Evolutionary conservation across 352 stramenopile genomes (phyloP), one percentile per base, ranked within the genome.

Genomic region (Phytophthora europaea): DNA sequence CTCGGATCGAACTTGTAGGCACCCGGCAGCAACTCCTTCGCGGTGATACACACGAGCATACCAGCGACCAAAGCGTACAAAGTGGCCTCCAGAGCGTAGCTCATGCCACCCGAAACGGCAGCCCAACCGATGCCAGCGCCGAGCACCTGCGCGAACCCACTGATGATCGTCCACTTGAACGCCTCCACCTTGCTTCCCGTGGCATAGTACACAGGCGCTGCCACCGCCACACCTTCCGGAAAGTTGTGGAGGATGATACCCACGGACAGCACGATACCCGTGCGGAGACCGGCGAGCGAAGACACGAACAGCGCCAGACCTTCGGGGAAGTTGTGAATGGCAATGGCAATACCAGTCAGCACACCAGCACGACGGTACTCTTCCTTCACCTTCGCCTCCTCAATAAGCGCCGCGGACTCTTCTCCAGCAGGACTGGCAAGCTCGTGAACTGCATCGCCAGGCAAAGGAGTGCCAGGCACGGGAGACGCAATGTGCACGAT

Each of bases 181-280:
- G 93, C 97, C 56, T 98, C 94, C 26, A 83, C 69, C 13, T 96
- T 89, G 73, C 91, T 98, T 9, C 96, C 97, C 1, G 97, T 99
- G 3, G 97, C 96, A 75, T 98, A 99, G 80, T 99, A 99, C 13
- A 99, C 93, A 0, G 98, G 97, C 9, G 99, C 90, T 33, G 96
- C 94, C 15, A 99, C 93, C 59, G 94, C 98, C 12, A 99, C 74
- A 18, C 98, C 98, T 67, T 99, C 98, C 0, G 97, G 97, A 68
- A 99, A 97, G 74, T 99, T 99, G 83, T 99, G 98, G 33, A 99
- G 87, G 10, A 94, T 97, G 72, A 99, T 99, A 20, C 94, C 97
- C 55, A 99, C 77, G 2, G 97, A 97, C 9, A 99, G 83, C 48
- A 97, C 88, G 33, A 92, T 78, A 47, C 98, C 98, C 10, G 98